phyloP scores from a whole-genome alignment of 495 filamentous ascomycete species.

The Annulohypoxylon nitens region DNA sequence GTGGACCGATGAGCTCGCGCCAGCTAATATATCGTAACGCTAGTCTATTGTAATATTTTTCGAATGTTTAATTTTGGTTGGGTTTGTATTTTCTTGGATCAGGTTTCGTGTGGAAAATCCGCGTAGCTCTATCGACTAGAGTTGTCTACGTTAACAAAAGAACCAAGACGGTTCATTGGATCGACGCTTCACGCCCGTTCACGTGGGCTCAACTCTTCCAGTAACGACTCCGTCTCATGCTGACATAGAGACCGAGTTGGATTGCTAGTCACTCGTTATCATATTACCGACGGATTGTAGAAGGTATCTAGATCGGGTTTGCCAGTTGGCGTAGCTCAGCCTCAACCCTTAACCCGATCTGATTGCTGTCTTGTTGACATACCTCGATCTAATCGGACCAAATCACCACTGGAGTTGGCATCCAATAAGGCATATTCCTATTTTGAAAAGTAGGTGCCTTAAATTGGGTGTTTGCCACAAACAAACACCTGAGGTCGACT shows the following conservation, averaged over 20 bases:
- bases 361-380: neutral
- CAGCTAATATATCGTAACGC: slow-evolving; percentile 52
- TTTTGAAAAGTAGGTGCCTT: neutral
- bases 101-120: slow-evolving; percentile 23
- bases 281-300: slow-evolving; percentile 31
- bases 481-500: neutral
- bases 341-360: slow-evolving; percentile 2
- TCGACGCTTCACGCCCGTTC: slow-evolving; percentile 25
- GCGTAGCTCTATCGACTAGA: slow-evolving; percentile 38
- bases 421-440: neutral
- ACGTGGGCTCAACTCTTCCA: slow-evolving; percentile 32
- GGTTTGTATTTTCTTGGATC: slow-evolving; percentile 32
- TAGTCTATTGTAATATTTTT: slow-evolving; percentile 51
- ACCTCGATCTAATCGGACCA: neutral
- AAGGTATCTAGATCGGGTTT: slow-evolving; percentile 18
- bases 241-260: slow-evolving; percentile 41
- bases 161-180: slow-evolving; percentile 12
- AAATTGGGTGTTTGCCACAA: neutral
- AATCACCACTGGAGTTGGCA: neutral
- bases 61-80: slow-evolving; percentile 54
- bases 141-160: slow-evolving; percentile 36
- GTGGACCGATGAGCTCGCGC: slow-evolving; percentile 41
- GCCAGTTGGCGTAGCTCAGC: slow-evolving; percentile 9
- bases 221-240: slow-evolving; percentile 38
- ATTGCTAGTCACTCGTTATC: slow-evolving; percentile 52